Evolutionary conservation across 768 basidiomycete genomes (phyloP).

Genomic region (Lyophyllum shimeji): DNA sequence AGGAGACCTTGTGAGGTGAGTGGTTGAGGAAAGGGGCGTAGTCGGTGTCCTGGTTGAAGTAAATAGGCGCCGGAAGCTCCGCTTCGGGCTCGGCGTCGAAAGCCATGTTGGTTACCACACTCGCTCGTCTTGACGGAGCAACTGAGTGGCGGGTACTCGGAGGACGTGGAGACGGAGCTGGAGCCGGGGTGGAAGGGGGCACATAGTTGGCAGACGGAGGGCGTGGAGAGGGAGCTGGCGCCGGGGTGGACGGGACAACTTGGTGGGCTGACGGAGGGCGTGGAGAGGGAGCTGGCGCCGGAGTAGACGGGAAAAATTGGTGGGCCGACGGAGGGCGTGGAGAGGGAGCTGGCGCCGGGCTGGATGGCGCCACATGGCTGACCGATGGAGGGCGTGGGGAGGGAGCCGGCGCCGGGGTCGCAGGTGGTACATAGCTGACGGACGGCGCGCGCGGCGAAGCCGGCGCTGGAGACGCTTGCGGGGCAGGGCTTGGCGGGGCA

Average conservation of each 20-base stretch:
- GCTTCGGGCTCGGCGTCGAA: not conserved
- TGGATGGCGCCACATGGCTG: too few relatives aligned
- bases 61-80: conserved; percentile 29
- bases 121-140: not conserved
- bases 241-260: too few relatives aligned
- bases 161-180: not conserved
- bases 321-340: too few relatives aligned
- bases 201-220: not conserved
- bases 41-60: conserved; percentile 40
- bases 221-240: too few relatives aligned
- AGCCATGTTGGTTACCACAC: not conserved
- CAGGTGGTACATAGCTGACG: too few relatives aligned
- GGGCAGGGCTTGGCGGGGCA: not conserved
- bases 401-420: too few relatives aligned
- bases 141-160: not conserved
- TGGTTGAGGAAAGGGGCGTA: conserved; percentile 60
- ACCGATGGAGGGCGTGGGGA: too few relatives aligned
- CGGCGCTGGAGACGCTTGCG: conserved; percentile 2
- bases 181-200: not conserved
- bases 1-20: conserved; percentile 62
- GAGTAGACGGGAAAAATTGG: too few relatives aligned
- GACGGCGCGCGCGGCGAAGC: too few relatives aligned
- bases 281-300: too few relatives aligned
- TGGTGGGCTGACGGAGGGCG: too few relatives aligned
- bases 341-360: too few relatives aligned